Conservation (phyloP, 805 yeast species). For the Zygoascus tannicola region DNA sequence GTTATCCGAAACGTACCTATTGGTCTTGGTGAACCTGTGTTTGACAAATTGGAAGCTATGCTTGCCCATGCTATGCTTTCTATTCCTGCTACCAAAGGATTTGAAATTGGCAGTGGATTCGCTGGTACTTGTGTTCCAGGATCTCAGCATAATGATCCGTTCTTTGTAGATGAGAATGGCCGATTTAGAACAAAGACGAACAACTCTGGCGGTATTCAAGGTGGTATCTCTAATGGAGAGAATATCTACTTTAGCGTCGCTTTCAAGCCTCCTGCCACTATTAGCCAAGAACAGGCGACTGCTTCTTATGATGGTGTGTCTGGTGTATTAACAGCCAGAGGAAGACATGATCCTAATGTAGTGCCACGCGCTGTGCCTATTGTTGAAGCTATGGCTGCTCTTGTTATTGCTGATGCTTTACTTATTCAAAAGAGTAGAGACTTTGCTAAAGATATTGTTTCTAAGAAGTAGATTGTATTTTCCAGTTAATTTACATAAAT, state of each 20-base stretch:
- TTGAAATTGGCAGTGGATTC: slow-evolving; percentile 96
- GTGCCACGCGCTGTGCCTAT: slow-evolving; percentile 98
- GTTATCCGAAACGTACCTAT: slow-evolving; percentile 88
- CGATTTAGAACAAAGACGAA: slow-evolving; percentile 79
- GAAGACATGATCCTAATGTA: slow-evolving; percentile 97
- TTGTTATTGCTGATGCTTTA: slow-evolving; percentile 79
- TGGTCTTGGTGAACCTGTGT: slow-evolving; percentile 97
- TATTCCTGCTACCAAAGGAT: slow-evolving; percentile 96
- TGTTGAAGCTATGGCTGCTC: slow-evolving; percentile 97
- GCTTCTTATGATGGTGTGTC: slow-evolving; percentile 78
- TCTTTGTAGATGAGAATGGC: slow-evolving; percentile 50
- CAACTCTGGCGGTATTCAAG: slow-evolving; percentile 95
- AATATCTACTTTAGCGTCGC: slow-evolving; percentile 90
- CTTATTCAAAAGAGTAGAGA: slow-evolving; percentile 83
- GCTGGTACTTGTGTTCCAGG: slow-evolving; percentile 85
- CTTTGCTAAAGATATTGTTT: slow-evolving; percentile 2
- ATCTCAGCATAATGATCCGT: slow-evolving; percentile 87
- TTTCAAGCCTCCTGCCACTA: slow-evolving; percentile 97
- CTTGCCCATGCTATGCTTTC: slow-evolving; percentile 98
- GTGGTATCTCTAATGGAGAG: slow-evolving; percentile 97
- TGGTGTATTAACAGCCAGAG: slow-evolving; percentile 89
- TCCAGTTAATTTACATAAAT: neutral
- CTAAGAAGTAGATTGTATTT: neutral
- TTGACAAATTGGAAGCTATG: slow-evolving; percentile 90
- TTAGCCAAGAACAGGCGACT: slow-evolving; percentile 85